Evolutionary conservation across 2,329 filamentous ascomycete genomes (phyloP), one percentile per base, ranked within the genome.

Genomic region (Hyphodiscus sp.): DNA sequence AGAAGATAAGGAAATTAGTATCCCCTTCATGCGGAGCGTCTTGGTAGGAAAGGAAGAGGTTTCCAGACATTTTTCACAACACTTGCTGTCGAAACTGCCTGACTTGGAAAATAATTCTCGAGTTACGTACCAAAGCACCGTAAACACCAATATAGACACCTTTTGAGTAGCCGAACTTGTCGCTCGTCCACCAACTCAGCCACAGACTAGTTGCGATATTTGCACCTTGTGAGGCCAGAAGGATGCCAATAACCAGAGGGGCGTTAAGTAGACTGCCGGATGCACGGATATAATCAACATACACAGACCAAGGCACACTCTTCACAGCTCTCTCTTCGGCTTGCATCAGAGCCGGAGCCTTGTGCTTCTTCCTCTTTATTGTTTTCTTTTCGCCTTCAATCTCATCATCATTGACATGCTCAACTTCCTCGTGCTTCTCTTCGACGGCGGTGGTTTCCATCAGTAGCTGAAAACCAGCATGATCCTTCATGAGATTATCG

Each of bases 191-290:
- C 50, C 53, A 57, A n/a, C 53, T 55, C 20, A 57, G 80, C 92
- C 92, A 97, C 51, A 97, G 72, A 65, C 87, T 91, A 13, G 91
- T 96, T 60, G 82, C 78, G 59, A 97, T 92, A 66, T 95, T 96
- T 57, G 87, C 80, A 9, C 85, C 89, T 66, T 96, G 91, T 0
- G 88, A 84, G 2, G 64, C 52, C 10, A 81, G 65, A 9, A 87
- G 72, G 1, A 85, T 68, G 26, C 77, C 52, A 1, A 86, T 53
- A 2, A 86, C 71, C 10, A 82, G 58, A 0, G 83, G 74, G 13
- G 78, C 81, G 48, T 81, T 76, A 58, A 79, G 71, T 26, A 82
- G 70, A 9, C 76, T 80, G 6, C 82, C 82, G 26, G 81, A 80
- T 42, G 85, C 82, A 53, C 70, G 70, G 58, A 87, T 76, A 60